Evolutionary conservation across 2,329 filamentous ascomycete species (phyloP), one percentile per base, ranked within the genome.

Genomic region (Botryosphaeria dothidea): DNA sequence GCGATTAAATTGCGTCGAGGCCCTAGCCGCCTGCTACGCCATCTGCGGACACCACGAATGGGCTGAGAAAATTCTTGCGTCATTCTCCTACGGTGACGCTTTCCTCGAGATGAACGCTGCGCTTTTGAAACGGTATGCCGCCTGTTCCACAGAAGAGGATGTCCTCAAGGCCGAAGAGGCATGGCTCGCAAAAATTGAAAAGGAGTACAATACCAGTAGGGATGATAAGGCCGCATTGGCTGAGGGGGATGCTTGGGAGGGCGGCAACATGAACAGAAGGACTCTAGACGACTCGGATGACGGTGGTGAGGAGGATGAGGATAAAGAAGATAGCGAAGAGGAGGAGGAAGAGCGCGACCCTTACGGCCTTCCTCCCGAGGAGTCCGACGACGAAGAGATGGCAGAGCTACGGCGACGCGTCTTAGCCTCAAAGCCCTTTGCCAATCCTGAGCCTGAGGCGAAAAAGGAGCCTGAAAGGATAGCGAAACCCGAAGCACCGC

Each of bases 1-100:
- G 92, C 85, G 93, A 63, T 78, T 99, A 68, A 99, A 99, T 78
- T 99, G 95, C 72, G 95, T 93, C 31, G 95, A 99, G 81, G 95
- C 95, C 3, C 83, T 99, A 52, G 95, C 93, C 0, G 94, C 95
- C 3, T 92, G 92, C 23, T 99, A 96, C 74, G 92, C 86, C 72
- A 99, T 99, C 68, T 98, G 94, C 71, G 92, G 95, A 4, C 92
- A 95, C 72, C 77, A 86, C 6, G 94, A 97, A 58, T 99, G 95
- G 95, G 94, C 95, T 0, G 88, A 90, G 73, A 86, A 92, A 68
- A 88, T 96, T 1, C 80, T 99, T 29, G 86, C 87, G 68, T 90
- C 92, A 1, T 99, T 99, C 73, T 89, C 89, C 2, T 99, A 99
- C 74, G 95, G 95, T 0, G 81, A 88, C 65, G 89, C 92, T 0